Evolutionary conservation across 2,329 filamentous ascomycete genomes (phyloP).

Genomic region (Chaetomium sp.): DNA sequence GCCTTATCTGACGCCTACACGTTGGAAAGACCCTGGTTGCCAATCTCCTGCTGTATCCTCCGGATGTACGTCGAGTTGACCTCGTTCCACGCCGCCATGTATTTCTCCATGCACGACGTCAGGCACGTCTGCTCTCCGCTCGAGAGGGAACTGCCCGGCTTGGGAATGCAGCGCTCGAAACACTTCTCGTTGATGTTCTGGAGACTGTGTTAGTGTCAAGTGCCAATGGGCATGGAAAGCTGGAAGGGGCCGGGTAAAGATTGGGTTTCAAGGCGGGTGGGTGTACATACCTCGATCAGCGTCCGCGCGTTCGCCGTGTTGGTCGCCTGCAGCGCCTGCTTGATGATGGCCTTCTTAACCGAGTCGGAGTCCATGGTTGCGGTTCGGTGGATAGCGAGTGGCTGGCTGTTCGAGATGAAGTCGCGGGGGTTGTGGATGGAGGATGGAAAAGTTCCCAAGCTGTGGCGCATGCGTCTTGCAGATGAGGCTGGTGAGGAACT

Average conservation of each 20-base stretch:
- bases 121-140: conserved; percentile 71
- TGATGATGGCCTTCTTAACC: conserved; percentile 64
- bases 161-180: conserved; percentile 75
- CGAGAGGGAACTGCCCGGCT: conserved; percentile 67
- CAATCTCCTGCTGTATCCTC: conserved; percentile 62
- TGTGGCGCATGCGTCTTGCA: conserved; percentile 25
- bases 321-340: conserved; percentile 65
- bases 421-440: conserved; percentile 1
- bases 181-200: conserved; percentile 82
- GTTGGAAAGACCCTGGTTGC: conserved; percentile 34
- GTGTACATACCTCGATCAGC: conserved; percentile 63
- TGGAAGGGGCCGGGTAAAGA: too few species aligned
- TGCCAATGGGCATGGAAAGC: not conserved
- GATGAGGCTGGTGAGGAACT: conserved; percentile 18
- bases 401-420: not conserved
- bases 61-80: conserved; percentile 69
- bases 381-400: conserved; percentile 21
- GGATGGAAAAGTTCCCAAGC: conserved; percentile 22
- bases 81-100: conserved; percentile 77
- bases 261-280: too few species aligned
- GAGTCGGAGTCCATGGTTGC: conserved; percentile 58
- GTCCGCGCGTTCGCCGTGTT: conserved; percentile 69
- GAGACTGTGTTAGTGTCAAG: not conserved
- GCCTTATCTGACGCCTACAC: not conserved
- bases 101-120: conserved; percentile 80